Conservation (phyloP, 768 basidiomycete genomes). For the Royoungia palumana region DNA sequence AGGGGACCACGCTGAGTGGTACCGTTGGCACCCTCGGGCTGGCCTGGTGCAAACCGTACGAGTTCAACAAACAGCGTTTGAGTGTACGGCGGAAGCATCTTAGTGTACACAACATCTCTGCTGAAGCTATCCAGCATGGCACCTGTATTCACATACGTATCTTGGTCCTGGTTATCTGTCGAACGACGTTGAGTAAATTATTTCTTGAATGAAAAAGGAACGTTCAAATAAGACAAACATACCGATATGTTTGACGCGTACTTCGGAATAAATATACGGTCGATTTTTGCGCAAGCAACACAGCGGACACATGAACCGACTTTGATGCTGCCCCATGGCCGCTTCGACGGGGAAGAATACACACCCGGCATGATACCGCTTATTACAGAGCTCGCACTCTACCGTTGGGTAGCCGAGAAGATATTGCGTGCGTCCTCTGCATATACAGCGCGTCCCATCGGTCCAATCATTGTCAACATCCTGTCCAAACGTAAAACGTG, state of each 20-base stretch:
- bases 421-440: slow-evolving; percentile 64
- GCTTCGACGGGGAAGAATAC: slow-evolving; percentile 64
- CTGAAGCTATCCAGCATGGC: slow-evolving; percentile 74
- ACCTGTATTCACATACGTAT: slow-evolving; percentile 67
- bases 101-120: slow-evolving; percentile 68
- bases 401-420: slow-evolving; percentile 60
- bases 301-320: slow-evolving; percentile 66
- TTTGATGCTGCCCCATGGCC: slow-evolving; percentile 30
- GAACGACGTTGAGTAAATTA: slow-evolving; percentile 14
- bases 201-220: neutral
- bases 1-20: slow-evolving; percentile 14
- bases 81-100: slow-evolving; percentile 57
- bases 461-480: slow-evolving; percentile 71
- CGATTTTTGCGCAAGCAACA: slow-evolving; percentile 75
- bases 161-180: slow-evolving; percentile 44
- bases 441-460: slow-evolving; percentile 79
- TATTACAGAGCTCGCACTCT: slow-evolving; percentile 63
- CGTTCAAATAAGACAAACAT: slow-evolving; percentile 19
- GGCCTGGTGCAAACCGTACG: slow-evolving; percentile 40
- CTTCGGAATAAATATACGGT: slow-evolving; percentile 69
- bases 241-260: slow-evolving; percentile 68
- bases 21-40: slow-evolving; percentile 27
- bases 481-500: slow-evolving; percentile 70
- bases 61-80: slow-evolving; percentile 76
- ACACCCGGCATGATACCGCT: slow-evolving; percentile 69